Evolutionary conservation across 345 rosid genomes (phyloP).

Genomic region (Eucalyptus curtisii): DNA sequence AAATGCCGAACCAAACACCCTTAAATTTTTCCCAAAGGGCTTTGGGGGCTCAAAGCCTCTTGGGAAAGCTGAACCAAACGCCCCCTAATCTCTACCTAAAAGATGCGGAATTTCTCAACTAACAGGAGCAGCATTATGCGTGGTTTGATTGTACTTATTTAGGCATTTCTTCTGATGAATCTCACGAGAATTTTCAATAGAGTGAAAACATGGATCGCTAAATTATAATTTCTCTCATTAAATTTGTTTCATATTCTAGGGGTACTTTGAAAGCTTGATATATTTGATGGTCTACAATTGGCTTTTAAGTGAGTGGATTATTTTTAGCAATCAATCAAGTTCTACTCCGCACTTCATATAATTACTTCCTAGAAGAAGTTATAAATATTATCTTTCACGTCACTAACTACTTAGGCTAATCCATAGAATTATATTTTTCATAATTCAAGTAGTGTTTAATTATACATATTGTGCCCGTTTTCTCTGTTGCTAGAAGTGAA

Average conservation of each 20-base stretch:
- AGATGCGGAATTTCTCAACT: not conserved
- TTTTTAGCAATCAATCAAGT: not conserved
- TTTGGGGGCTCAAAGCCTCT: too few species aligned
- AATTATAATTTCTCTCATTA: not conserved
- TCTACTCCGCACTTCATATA: not conserved
- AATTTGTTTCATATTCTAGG: not conserved
- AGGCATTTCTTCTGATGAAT: too few species aligned
- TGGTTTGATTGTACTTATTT: not conserved
- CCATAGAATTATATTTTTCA: not conserved
- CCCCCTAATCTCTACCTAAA: not conserved
- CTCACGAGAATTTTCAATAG: too few species aligned
- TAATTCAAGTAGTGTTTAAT: not conserved
- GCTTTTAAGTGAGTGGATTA: not conserved
- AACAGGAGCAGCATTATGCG: not conserved
- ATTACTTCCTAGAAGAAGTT: not conserved
- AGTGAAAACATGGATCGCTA: not conserved
- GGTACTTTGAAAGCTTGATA: not conserved
- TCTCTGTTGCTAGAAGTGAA: not conserved
- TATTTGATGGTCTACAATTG: not conserved
- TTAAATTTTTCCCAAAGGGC: too few species aligned
- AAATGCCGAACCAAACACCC: too few species aligned
- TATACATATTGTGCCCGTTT: not conserved
- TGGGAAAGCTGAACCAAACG: too few species aligned
- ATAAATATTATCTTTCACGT: not conserved
- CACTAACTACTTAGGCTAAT: not conserved